Percentiles rank a stretch among this genome's conserved stretches.
These are phyloP conservation scores for Flaveria robusta DNA, from an alignment of 129 eudicot species.

Conservation along the genomic window DNA sequence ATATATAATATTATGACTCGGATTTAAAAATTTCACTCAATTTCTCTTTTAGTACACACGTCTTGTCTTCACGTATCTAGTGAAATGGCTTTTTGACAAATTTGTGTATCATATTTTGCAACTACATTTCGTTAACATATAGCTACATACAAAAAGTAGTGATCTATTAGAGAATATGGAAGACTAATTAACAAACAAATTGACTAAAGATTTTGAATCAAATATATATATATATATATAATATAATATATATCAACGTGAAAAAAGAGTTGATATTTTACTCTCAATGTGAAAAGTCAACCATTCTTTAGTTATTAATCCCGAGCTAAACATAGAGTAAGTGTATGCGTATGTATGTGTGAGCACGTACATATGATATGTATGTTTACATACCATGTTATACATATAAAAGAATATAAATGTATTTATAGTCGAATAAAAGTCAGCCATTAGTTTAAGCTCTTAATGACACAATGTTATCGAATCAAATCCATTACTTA, in stretches of 20 bases:
- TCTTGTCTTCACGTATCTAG: no score
- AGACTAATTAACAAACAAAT: background rate
- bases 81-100: no score
- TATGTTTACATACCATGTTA: background rate
- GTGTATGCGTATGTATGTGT: background rate
- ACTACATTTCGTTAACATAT: background rate
- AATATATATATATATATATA: background rate
- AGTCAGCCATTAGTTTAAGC: slow-evolving; percentile 5
- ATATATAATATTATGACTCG: background rate
- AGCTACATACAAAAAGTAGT: background rate
- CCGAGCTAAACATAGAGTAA: background rate
- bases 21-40: background rate
- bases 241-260: background rate
- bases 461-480: slow-evolving; percentile 3
- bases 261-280: background rate
- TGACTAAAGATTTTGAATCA: background rate
- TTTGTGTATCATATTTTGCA: background rate
- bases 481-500: slow-evolving; percentile 24
- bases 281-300: background rate
- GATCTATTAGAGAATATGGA: background rate
- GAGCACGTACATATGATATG: no score
- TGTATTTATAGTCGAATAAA: background rate
- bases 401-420: background rate
- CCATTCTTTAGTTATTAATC: background rate
- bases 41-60: background rate